Evolutionary conservation across 768 basidiomycete genomes (phyloP), one percentile per base, ranked within the genome.

Genomic region (Mycena chlorophos): DNA sequence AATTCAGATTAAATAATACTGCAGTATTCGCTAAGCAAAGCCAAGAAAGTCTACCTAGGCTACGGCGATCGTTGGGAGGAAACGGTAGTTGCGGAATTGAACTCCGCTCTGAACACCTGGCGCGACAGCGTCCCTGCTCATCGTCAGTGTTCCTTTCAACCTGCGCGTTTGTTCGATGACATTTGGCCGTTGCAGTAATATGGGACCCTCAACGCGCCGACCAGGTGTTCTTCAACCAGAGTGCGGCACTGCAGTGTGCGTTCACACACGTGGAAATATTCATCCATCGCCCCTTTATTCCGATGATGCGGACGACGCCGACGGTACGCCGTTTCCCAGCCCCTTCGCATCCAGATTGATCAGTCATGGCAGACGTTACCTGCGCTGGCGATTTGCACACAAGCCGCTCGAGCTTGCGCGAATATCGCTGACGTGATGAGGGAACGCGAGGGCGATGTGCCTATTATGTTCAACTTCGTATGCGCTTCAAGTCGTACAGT

Each of bases 241-340:
- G 84, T 2, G 85, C 84, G 1, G 69, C 72, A 3, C 73, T 90
- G 4, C 72, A 77, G 60, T 71, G 71, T 1, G 72, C 66, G 3
- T 78, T 75, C 58, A 77, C 75, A 50, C 63, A 73, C 52, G 69
- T 83, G n/a, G 83, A 88, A 65, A 91, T 92, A 59, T 74, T 85
- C 53, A 80, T 91, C 49, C 90, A 93, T 68, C 78, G 90, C 37
- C 88, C 88, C 4, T 92, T 89, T 68, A 87, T 93, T 52, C 87
- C 88, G 0, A 81, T 82, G 0, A 79, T 83, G 4, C 72, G 78
- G 42, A 83, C 73, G 12, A 62, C 65, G 8, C 66, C 70, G 4
- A 61, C 69, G 3, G 45, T 52, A 26, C 30, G 38, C 29, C n/a
- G 26, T 10, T 49, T 37, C n/a, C 45, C 17, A 17, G 25, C 16